Evolutionary conservation across 2,329 filamentous ascomycete species (phyloP), one percentile per base, ranked within the genome.

Genomic region (Zarea fungicola): DNA sequence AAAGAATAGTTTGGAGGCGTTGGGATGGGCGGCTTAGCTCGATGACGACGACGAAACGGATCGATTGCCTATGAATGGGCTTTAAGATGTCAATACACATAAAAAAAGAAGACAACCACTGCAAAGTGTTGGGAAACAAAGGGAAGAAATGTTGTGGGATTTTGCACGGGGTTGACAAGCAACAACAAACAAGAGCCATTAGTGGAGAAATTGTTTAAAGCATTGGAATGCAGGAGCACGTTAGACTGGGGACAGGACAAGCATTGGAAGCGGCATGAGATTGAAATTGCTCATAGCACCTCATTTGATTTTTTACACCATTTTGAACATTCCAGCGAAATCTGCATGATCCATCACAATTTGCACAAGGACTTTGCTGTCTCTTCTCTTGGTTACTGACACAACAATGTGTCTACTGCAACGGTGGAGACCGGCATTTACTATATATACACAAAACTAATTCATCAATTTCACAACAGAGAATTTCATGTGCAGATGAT

Each of bases 1-100:
- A 10, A 73, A 73, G 55, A 70, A 63, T 16, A 74, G 76, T 25
- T 65, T 85, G 51, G 79, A 83, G 56, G 74, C 76, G 61, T 65
- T 85, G 37, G 80, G 81, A 5, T 84, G 78, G 78, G 53, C 34
- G 22, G 23, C 25, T 10, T 48, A 42, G 5, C n/a, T 16, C 7
- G 13, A 35, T n/a, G n/a, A 14, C 13, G 28, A 36, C 13, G 3
- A 26, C 16, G 9, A 28, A 6, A 29, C 8, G 46, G n/a, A n/a
- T n/a, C n/a, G n/a, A n/a, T n/a, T n/a, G n/a, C n/a, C n/a, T n/a
- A n/a, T n/a, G n/a, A n/a, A n/a, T n/a, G 37, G 9, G 23, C 23
- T 9, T 19, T 4, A 14, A 14, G 19, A 19, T 6, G 21, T 26
- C 19, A 32, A 11, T 18, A 26, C 2, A 16, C 9, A 26, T 22